phyloP scores from a whole-genome alignment of 352 stramenopile species.

The Phytophthora pluvialis region DNA sequence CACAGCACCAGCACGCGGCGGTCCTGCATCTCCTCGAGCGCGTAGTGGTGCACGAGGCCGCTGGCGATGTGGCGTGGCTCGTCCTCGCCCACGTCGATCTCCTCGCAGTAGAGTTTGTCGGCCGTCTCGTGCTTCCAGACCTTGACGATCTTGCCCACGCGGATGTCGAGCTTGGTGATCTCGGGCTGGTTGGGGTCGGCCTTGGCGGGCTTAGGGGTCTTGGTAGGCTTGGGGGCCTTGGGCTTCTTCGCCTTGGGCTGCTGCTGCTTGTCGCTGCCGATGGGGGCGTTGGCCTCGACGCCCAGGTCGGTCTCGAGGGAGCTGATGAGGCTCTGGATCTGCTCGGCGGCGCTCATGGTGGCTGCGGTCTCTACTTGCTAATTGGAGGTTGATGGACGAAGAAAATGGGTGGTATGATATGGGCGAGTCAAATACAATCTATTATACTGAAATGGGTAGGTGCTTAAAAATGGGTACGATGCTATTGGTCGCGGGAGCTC shows the following conservation, averaged over 20 bases:
- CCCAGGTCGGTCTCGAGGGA: conserved; percentile 78
- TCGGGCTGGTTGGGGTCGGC: conserved; percentile 72
- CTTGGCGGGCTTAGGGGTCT: conserved; percentile 23
- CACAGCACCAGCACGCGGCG: conserved; percentile 88
- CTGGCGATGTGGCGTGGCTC: conserved; percentile 86
- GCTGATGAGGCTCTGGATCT: conserved; percentile 75
- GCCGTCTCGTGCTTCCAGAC: conserved; percentile 92
- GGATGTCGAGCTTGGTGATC: conserved; percentile 93
- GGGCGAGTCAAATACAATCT: too few species aligned
- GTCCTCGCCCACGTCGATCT: conserved; percentile 92
- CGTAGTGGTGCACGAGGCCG: conserved; percentile 88
- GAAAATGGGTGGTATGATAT: neutral
- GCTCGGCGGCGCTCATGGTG: conserved; percentile 50
- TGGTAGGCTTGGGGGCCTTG: conserved; percentile 62
- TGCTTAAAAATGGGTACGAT: neutral
- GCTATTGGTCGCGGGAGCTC: neutral
- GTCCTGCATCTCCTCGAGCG: conserved; percentile 88
- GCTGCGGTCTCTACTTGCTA: neutral
- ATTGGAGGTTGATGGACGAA: conserved; percentile 16
- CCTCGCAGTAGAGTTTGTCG: conserved; percentile 93
- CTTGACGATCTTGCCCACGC: conserved; percentile 92
- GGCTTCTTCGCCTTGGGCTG: conserved; percentile 48
- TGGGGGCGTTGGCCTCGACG: conserved; percentile 70
- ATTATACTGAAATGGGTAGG: too few species aligned
- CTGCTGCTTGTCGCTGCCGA: conserved; percentile 34